Percentiles rank a stretch among this genome's conserved stretches.
These are phyloP conservation scores for Melanopsichium pennsylvanicum DNA, from an alignment of 1,284 basidiomycete species.

Conservation along the genomic window DNA sequence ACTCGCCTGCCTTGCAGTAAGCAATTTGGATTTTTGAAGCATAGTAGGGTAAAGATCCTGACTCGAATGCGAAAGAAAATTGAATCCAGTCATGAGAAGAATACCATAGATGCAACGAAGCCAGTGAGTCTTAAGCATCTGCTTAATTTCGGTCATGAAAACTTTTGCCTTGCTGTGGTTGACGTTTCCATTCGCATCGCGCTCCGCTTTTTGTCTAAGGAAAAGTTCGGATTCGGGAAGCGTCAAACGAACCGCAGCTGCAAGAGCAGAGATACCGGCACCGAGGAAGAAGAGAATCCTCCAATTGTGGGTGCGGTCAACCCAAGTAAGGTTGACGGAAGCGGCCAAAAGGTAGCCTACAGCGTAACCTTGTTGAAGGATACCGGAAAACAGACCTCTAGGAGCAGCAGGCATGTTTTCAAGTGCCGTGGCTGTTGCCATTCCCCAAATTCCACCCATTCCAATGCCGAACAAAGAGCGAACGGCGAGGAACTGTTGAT, in stretches of 20 bases:
- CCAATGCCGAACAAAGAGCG: constrained; percentile 69
- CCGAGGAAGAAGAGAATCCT: constrained; percentile 68
- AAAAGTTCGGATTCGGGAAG: constrained; percentile 86
- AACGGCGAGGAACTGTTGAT: constrained; percentile 69
- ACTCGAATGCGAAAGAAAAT: constrained; percentile 76
- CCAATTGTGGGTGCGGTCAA: constrained; percentile 67
- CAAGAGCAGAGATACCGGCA: constrained; percentile 75
- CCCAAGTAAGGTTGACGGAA: constrained; percentile 76
- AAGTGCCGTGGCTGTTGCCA: constrained; percentile 70
- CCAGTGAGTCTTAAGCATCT: constrained; percentile 87
- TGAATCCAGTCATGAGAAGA: constrained; percentile 73
- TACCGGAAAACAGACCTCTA: constrained; percentile 84
- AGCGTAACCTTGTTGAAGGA: constrained; percentile 84
- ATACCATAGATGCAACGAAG: constrained; percentile 81
- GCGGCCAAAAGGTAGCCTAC: constrained; percentile 70
- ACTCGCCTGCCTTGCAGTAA: constrained; percentile 72
- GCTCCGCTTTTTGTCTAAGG: constrained; percentile 66
- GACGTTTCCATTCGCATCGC: constrained; percentile 53
- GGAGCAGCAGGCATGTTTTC: constrained; percentile 88
- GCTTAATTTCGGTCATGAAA: constrained; percentile 76
- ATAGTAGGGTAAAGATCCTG: constrained; percentile 63
- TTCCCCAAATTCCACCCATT: constrained; percentile 71
- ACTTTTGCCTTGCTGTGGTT: constrained; percentile 69
- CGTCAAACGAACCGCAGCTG: constrained; percentile 75
- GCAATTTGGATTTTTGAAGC: constrained; percentile 53